Base-by-base conservation (phyloP, 2,329 filamentous ascomycete species). In the Colletotrichum shisoi region DNA sequence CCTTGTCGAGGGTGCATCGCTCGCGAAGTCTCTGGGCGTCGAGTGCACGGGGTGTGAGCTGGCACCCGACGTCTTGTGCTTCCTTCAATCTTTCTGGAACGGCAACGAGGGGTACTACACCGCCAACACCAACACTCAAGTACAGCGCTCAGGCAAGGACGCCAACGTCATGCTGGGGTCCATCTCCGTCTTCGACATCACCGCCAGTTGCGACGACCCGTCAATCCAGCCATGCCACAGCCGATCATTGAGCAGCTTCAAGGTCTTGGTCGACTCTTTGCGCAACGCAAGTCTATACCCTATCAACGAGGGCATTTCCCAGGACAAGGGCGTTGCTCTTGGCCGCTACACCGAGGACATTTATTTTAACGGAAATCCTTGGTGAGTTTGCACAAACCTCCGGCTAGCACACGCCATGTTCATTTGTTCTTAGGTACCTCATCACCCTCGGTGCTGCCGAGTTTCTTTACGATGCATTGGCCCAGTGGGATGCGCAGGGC, bases 161-260 rank as follows among this genome's bases (percentile, higher is more conserved):
- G 82, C 82, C 42, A 87, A 87, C 73, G 84, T 83, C 3, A 75
- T 87, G 19, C 76, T 84, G 3, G 80, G 78, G 4, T 76, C 77
- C n/a, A 80, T 83, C 52, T 74, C 78, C 62, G 79, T 81, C 2
- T 87, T 86, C 69, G 84, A 87, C 59, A 79, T 83, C 0, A 76
- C 78, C 13, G 81, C 82, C 1, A 75, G 74, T 27, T 86, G 84
- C 69, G 81, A 85, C 67, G 81, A 84, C 60, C 76, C 77, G 8
- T 85, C 84, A 15, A 87, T 86, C 74, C 85, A 87, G 71, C 85
- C 86, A 2, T 87, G 85, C 72, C 85, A 83, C 2, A 73, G 78
- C 24, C 76, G 76, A 49, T 78, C 80, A 9, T 75, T 88, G 34
- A 82, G 84, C 6, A 88, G 85, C 57, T 85, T 86, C 73, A 87